Evolutionary conservation across 352 stramenopile genomes (phyloP).

Genomic region (Phytophthora meadii): DNA sequence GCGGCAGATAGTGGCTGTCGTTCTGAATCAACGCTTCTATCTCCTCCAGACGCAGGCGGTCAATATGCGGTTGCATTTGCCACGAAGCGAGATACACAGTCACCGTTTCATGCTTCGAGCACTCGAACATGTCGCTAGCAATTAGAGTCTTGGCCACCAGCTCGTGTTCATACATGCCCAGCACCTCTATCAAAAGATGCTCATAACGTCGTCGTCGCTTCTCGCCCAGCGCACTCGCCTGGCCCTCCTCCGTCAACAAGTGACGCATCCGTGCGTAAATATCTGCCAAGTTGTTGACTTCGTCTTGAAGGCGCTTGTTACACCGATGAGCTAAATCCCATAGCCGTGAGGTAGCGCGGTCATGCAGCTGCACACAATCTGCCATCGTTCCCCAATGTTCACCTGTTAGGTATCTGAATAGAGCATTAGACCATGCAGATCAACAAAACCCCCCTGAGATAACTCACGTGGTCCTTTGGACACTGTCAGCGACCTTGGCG

Average conservation of each 20-base stretch:
- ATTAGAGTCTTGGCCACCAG: conserved; percentile 83
- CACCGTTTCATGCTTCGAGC: conserved; percentile 67
- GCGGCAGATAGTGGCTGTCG: conserved; percentile 12
- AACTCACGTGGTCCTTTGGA: conserved; percentile 80
- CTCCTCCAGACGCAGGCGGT: conserved; percentile 83
- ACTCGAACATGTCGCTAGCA: conserved; percentile 73
- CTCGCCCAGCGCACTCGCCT: conserved; percentile 34
- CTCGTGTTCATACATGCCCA: conserved; percentile 83
- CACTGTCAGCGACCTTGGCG: conserved; percentile 66
- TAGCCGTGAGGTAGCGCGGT: conserved; percentile 59
- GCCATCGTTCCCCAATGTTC: conserved; percentile 70
- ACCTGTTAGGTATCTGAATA: conserved; percentile 61
- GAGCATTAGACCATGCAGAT: not conserved
- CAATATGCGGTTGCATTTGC: conserved; percentile 79
- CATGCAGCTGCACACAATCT: conserved; percentile 56
- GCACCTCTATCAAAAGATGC: conserved; percentile 61
- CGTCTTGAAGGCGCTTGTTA: conserved; percentile 56
- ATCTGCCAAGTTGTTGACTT: conserved; percentile 51
- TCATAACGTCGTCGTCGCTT: conserved; percentile 56
- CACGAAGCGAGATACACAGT: conserved; percentile 76
- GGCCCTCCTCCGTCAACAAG: conserved; percentile 41
- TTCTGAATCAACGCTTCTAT: conserved; percentile 99
- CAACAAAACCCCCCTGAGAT: not conserved
- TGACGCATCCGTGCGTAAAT: conserved; percentile 57
- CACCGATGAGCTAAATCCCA: conserved; percentile 79